These are phyloP conservation scores for Sphagnum magellanicum DNA, from an alignment of 228 moss, liverwort and hornwort species.

Conservation along the genomic window DNA sequence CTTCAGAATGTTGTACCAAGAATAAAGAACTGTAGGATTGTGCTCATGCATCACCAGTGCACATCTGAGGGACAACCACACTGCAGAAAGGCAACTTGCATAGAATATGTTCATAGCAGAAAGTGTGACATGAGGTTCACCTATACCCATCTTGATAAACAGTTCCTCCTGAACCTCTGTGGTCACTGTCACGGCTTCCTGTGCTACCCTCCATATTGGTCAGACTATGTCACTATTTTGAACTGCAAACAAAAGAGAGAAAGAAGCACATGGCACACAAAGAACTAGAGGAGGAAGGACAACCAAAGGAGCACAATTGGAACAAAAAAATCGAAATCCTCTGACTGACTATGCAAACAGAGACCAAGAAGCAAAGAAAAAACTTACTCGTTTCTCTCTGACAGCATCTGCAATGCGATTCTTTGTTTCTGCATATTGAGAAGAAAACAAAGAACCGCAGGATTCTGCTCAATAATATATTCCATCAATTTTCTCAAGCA, in stretches of 20 bases:
- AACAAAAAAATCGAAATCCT: neutral
- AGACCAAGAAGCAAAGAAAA: neutral
- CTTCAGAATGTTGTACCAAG: too few species aligned
- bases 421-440: conserved; percentile 39
- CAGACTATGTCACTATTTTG: neutral
- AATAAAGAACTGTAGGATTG: too few species aligned
- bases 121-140: conserved; percentile 22
- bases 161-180: conserved; percentile 65
- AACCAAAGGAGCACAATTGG: neutral
- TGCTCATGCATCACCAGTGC: neutral
- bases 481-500: too few species aligned
- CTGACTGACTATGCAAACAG: too few species aligned
- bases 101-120: neutral
- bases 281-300: neutral
- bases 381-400: conserved; percentile 34
- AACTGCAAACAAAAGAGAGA: neutral
- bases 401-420: conserved; percentile 55
- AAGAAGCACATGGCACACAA: neutral
- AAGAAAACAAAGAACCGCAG: too few species aligned
- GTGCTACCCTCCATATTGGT: conserved; percentile 1
- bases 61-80: neutral
- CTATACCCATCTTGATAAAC: conserved; percentile 67
- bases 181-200: conserved; percentile 65
- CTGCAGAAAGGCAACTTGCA: neutral
- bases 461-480: too few species aligned